A percentile compares a stretch with the other conserved stretches of the same genome.
Evolutionary conservation across 805 yeast genomes (phyloP).

Genomic region (Nakazawaea siamensis): DNA sequence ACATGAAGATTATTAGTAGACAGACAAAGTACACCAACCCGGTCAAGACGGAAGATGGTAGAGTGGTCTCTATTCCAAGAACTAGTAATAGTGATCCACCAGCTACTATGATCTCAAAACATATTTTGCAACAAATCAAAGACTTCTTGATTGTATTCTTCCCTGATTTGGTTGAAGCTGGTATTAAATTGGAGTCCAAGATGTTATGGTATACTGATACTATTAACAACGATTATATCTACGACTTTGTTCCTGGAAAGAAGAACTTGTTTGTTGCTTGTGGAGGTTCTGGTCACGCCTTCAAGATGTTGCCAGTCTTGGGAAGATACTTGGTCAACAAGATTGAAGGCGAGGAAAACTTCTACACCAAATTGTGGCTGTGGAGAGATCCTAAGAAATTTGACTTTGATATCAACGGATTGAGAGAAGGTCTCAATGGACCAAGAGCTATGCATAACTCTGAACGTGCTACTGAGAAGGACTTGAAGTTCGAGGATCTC

Average conservation of each 20-base stretch:
- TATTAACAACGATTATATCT: slow-evolving; percentile 22
- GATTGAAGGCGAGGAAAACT: slow-evolving; percentile 23
- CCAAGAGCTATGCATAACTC: slow-evolving; percentile 12
- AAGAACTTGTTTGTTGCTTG: slow-evolving; percentile 22
- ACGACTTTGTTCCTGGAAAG: slow-evolving; percentile 24
- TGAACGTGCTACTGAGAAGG: slow-evolving; percentile 15
- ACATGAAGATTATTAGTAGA: slow-evolving; percentile 26
- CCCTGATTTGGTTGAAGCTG: slow-evolving; percentile 20
- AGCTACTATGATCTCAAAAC: slow-evolving; percentile 17
- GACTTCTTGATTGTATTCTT: slow-evolving; percentile 18
- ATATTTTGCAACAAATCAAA: slow-evolving; percentile 19
- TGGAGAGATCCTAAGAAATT: slow-evolving; percentile 23
- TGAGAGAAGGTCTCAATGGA: slow-evolving; percentile 16
- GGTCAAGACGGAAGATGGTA: slow-evolving; percentile 12
- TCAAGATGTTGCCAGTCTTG: slow-evolving; percentile 25
- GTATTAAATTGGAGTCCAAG: slow-evolving; percentile 16
- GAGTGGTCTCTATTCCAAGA: slow-evolving; percentile 23
- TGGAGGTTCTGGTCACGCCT: slow-evolving; percentile 29
- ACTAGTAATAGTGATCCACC: slow-evolving; percentile 18
- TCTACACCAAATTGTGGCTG: slow-evolving; percentile 21
- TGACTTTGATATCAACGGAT: slow-evolving; percentile 20
- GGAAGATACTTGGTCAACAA: slow-evolving; percentile 24
- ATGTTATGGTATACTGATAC: slow-evolving; percentile 26
- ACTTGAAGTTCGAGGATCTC: slow-evolving; percentile 11
- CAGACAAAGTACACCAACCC: slow-evolving; percentile 28